Evolutionary conservation across 192 early-diverging fungal genomes (phyloP).

Genomic region (Backusella tarrabulga): DNA sequence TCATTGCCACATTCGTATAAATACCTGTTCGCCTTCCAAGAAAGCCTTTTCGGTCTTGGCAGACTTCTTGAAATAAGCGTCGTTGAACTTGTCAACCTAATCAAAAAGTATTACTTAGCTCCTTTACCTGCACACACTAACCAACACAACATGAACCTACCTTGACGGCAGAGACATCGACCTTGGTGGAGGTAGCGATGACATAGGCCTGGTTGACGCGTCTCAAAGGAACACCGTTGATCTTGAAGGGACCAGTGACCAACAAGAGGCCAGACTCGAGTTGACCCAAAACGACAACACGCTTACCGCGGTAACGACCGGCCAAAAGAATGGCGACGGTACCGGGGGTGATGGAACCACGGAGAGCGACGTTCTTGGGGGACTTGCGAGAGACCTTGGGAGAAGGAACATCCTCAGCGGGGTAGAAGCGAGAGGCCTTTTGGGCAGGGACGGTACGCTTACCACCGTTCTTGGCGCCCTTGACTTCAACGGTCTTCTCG

Average conservation of each 20-base stretch:
- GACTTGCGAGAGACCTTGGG: constrained; percentile 84
- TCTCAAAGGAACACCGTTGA: constrained; percentile 98
- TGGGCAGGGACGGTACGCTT: constrained; percentile 64
- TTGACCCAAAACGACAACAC: constrained; percentile 98
- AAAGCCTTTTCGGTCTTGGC: constrained; percentile 88
- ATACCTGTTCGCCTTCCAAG: constrained; percentile 69
- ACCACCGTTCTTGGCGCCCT: constrained; percentile 83
- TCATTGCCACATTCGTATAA: constrained; percentile 7
- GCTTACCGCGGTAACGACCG: constrained; percentile 97
- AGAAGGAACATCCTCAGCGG: constrained; percentile 78
- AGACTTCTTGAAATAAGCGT: constrained; percentile 88
- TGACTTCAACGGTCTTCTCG: constrained; percentile 68
- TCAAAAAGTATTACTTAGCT: neutral
- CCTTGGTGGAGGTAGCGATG: constrained; percentile 98
- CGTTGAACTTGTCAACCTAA: constrained; percentile 72
- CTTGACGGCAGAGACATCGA: constrained; percentile 80
- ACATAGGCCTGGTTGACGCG: constrained; percentile 99
- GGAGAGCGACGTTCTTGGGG: constrained; percentile 69
- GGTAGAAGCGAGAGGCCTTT: constrained; percentile 78
- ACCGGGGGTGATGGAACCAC: constrained; percentile 93
- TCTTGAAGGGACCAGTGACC: constrained; percentile 95
- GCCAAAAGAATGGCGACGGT: constrained; percentile 95
- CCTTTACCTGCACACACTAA: neutral
- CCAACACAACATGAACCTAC: constrained; percentile 30
- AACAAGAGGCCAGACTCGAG: constrained; percentile 93